These are phyloP conservation scores for Ustilago nuda DNA, from an alignment of 1,284 basidiomycete genomes.

Conservation along the genomic window DNA sequence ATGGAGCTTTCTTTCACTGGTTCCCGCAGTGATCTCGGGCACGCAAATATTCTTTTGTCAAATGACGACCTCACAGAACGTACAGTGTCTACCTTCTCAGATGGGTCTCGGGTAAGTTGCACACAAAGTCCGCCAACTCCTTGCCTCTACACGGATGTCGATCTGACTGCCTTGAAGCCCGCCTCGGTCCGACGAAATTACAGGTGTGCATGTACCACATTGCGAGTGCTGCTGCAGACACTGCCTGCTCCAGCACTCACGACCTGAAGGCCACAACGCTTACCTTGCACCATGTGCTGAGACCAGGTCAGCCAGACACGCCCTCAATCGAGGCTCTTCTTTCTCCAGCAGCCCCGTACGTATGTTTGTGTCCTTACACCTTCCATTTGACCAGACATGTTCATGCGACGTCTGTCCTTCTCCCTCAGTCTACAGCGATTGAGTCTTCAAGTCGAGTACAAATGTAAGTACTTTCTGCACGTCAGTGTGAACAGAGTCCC, in stretches of 20 bases:
- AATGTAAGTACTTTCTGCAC: slow-evolving; percentile 6
- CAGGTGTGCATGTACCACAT: slow-evolving; percentile 31
- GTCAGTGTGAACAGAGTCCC: too few relatives aligned
- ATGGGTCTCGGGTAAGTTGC: slow-evolving; percentile 25
- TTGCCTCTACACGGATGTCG: background rate
- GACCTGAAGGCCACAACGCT: background rate
- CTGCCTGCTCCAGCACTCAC: background rate
- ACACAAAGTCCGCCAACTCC: too few relatives aligned
- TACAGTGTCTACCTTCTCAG: slow-evolving; percentile 16
- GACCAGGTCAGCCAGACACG: background rate
- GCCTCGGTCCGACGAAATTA: background rate
- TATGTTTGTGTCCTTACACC: background rate
- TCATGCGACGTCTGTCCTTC: background rate
- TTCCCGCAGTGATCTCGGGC: slow-evolving; percentile 29
- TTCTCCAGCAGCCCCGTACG: slow-evolving; percentile 17
- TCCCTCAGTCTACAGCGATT: slow-evolving; percentile 23
- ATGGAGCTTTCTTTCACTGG: slow-evolving; percentile 25
- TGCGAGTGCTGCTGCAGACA: background rate
- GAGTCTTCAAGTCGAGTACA: slow-evolving; percentile 8
- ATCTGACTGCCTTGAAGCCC: background rate
- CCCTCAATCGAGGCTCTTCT: background rate
- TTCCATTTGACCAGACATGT: background rate
- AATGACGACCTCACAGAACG: slow-evolving; percentile 15
- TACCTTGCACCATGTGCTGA: slow-evolving; percentile 18
- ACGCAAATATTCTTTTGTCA: slow-evolving; percentile 25